Evolutionary conservation across 2,329 filamentous ascomycete genomes (phyloP).

Genomic region (Blastomyces parvus): DNA sequence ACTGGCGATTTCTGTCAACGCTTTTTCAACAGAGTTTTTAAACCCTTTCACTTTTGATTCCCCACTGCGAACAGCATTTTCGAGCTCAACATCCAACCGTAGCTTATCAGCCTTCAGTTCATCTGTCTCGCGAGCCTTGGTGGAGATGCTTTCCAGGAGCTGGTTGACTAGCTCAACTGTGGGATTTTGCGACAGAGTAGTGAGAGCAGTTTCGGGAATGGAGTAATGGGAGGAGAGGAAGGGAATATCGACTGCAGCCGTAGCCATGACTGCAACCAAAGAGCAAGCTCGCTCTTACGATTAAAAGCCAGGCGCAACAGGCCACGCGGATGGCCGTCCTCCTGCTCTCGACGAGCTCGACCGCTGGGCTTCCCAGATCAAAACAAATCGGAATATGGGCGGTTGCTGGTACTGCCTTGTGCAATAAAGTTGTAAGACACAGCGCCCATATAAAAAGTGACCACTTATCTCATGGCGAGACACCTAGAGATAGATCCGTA

Average conservation of each 20-base stretch:
- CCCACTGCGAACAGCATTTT: constrained; percentile 74
- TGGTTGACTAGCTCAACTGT: constrained; percentile 68
- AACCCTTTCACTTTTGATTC: constrained; percentile 75
- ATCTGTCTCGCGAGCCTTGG: constrained; percentile 75
- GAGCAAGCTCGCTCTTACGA: constrained; percentile 23
- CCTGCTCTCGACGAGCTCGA: not conserved
- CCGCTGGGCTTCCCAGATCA: not conserved
- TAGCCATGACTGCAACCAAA: constrained; percentile 41
- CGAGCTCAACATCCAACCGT: constrained; percentile 81
- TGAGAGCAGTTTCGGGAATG: constrained; percentile 47
- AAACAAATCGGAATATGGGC: not conserved
- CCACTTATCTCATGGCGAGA: not conserved
- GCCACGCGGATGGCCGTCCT: not conserved
- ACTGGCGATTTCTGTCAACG: constrained; percentile 72
- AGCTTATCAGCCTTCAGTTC: constrained; percentile 78
- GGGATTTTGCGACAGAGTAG: constrained; percentile 47
- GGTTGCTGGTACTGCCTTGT: not conserved
- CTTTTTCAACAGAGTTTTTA: constrained; percentile 72
- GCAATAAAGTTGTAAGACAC: constrained; percentile 5
- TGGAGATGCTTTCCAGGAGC: constrained; percentile 63
- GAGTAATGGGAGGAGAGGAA: constrained; percentile 52
- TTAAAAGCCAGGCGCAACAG: not conserved
- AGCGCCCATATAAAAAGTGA: not conserved
- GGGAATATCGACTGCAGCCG: constrained; percentile 47
- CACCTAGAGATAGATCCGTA: not conserved